Evolutionary conservation across 1,284 basidiomycete genomes (phyloP).

Genomic region (Apiotrichum veenhuisii): DNA sequence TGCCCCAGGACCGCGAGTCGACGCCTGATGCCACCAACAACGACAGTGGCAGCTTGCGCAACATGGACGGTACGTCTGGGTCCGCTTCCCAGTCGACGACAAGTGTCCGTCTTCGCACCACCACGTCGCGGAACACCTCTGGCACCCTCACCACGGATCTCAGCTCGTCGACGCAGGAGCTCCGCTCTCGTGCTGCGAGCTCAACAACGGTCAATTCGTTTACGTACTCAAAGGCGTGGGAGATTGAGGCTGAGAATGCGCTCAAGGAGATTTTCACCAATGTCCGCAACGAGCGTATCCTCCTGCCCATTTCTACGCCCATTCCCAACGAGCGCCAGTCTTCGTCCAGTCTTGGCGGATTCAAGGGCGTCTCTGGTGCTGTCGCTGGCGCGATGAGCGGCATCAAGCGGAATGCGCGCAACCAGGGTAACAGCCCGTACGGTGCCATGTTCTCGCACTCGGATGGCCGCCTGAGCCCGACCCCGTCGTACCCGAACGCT

Average conservation of each 20-base stretch:
- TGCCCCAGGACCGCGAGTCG: constrained; percentile 47
- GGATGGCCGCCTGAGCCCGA: constrained; percentile 80
- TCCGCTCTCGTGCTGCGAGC: constrained; percentile 23
- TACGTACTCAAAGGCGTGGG: constrained; percentile 57
- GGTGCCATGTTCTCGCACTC: constrained; percentile 44
- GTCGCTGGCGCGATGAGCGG: constrained; percentile 61
- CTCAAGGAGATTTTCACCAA: constrained; percentile 94
- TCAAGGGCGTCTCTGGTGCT: constrained; percentile 19
- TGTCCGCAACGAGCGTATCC: constrained; percentile 83
- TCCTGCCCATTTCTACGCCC: constrained; percentile 64
- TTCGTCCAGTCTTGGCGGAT: constrained; percentile 21
- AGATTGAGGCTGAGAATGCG: constrained; percentile 73
- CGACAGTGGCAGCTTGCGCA: constrained; percentile 56
- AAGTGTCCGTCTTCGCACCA: constrained; percentile 19
- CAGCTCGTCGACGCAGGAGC: constrained; percentile 20
- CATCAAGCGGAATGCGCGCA: constrained; percentile 69
- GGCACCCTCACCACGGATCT: constrained; percentile 21
- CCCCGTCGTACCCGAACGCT: constrained; percentile 80
- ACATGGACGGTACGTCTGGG: constrained; percentile 23
- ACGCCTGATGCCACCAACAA: constrained; percentile 66
- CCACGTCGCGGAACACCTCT: constrained; percentile 28
- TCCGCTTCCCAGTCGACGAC: constrained; percentile 21
- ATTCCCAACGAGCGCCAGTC: constrained; percentile 25
- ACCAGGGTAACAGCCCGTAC: constrained; percentile 52
- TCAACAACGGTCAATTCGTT: constrained; percentile 37